Percentiles rank a stretch among this genome's conserved stretches.
Evolutionary conservation across 306 rosid genomes (phyloP).

Genomic region (Luffa aegyptiaca): DNA sequence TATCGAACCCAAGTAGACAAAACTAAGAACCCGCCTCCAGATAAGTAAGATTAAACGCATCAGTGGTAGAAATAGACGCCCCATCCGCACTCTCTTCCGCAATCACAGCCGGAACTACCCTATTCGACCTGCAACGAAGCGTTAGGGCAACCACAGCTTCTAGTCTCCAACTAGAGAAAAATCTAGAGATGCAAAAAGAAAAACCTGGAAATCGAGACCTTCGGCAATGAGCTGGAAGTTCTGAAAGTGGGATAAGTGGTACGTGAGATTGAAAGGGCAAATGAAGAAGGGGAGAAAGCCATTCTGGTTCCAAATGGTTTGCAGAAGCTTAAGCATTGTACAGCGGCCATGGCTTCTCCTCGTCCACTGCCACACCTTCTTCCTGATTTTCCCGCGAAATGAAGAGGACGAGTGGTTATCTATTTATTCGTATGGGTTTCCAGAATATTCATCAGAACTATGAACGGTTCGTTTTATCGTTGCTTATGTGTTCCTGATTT

Average conservation of each 20-base stretch:
- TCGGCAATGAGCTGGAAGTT: constrained; percentile 16
- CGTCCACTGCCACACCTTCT: background rate
- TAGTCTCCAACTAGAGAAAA: background rate
- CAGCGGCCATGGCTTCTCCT: constrained; percentile 37
- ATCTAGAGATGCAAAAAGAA: constrained; percentile 13
- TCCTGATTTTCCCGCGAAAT: background rate
- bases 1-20: background rate
- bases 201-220: constrained; percentile 34
- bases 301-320: constrained; percentile 16
- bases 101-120: constrained; percentile 45
- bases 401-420: background rate
- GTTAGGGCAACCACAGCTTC: background rate
- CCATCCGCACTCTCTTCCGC: constrained; percentile 49
- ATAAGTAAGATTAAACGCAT: constrained; percentile 63
- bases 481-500: background rate
- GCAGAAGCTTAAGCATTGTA: constrained; percentile 28
- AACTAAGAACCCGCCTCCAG: constrained; percentile 58
- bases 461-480: background rate
- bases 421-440: background rate
- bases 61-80: constrained; percentile 38
- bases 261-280: constrained; percentile 13
- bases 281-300: constrained; percentile 20
- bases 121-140: constrained; percentile 26
- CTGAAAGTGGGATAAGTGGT: constrained; percentile 13
- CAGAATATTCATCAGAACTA: background rate